These are phyloP conservation scores for Sclerotinia trifoliorum DNA, from an alignment of 2,329 filamentous ascomycete species.

Conservation along the genomic window DNA sequence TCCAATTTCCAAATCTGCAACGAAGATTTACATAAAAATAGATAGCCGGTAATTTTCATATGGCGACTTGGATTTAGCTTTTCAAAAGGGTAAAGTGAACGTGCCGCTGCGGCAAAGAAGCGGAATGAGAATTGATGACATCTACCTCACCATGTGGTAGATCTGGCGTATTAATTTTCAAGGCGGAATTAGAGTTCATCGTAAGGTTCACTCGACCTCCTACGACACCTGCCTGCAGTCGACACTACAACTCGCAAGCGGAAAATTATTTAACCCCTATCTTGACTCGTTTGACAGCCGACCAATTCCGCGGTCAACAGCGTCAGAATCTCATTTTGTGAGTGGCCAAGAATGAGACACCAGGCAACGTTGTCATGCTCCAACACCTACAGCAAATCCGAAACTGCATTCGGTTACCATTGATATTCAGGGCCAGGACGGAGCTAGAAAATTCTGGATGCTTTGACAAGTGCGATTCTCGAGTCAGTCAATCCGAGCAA, in stretches of 20 bases:
- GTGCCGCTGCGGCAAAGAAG: neutral
- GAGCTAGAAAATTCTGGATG: conserved; percentile 1
- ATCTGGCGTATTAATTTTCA: neutral
- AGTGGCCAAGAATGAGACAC: neutral
- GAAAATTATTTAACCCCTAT: neutral
- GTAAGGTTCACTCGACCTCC: neutral
- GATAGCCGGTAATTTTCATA: neutral
- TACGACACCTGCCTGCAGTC: neutral
- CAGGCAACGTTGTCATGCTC: neutral
- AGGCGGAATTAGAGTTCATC: neutral
- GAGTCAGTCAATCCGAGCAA: neutral
- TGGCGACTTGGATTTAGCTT: neutral
- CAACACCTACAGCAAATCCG: neutral
- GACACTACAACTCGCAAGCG: neutral
- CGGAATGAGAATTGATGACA: neutral
- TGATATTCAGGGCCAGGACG: conserved; percentile 1
- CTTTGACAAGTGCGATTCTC: conserved; percentile 11
- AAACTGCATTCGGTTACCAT: neutral
- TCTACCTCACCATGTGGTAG: neutral
- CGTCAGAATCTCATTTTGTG: neutral
- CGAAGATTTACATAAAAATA: neutral
- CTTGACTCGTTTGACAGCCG: neutral
- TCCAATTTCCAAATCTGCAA: neutral
- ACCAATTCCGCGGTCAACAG: neutral
- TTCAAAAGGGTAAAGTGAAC: neutral